Evolutionary conservation across 2,329 filamentous ascomycete species (phyloP), one percentile per base, ranked within the genome.

Genomic region (Pestalotiopsis sp.): DNA sequence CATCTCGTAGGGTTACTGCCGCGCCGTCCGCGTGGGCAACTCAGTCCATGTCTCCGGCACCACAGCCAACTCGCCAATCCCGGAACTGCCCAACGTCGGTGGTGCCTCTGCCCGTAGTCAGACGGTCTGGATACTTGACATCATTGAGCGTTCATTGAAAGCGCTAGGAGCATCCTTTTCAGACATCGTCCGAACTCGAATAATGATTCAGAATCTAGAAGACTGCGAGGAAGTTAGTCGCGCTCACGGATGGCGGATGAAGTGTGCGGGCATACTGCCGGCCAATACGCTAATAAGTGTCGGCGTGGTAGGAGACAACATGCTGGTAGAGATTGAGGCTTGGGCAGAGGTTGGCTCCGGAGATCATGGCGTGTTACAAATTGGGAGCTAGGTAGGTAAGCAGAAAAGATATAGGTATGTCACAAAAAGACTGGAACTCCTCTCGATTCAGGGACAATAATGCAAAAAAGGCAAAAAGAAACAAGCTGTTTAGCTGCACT

Each of bases 41-140:
- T 58, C 45, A 11, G 75, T 78, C 20, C 74, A 70, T 3, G 67
- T 79, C 20, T 78, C 77, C 1, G 77, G 77, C n/a, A 79, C 77
- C 12, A 79, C 77, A 6, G 76, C 77, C n/a, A 77, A 76, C 57
- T 70, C 71, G 23, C 73, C 75, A 5, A 38, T 59, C 17, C 4
- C 66, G 2, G 38, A 25, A 3, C 31, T 73, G 9, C 62, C 68
- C 11, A 71, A 73, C 3, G 64, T 77, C 3, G 76, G 76, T 1
- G 71, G 73, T 17, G 45, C 1, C 7, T 77, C 69, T 20, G 72
- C 74, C 4, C 45, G 69, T 20, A 73, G 76, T 25, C 77, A 79
- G 70, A 73, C 75, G 9, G 74, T 77, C 2, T 72, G 71, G 38
- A 69, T 73, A 11, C 68, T 79, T 0, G 77, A 79, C 58, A 77